phyloP scores from a whole-genome alignment of 2,329 filamentous ascomycete genomes.

The Neonectria coccinea region DNA sequence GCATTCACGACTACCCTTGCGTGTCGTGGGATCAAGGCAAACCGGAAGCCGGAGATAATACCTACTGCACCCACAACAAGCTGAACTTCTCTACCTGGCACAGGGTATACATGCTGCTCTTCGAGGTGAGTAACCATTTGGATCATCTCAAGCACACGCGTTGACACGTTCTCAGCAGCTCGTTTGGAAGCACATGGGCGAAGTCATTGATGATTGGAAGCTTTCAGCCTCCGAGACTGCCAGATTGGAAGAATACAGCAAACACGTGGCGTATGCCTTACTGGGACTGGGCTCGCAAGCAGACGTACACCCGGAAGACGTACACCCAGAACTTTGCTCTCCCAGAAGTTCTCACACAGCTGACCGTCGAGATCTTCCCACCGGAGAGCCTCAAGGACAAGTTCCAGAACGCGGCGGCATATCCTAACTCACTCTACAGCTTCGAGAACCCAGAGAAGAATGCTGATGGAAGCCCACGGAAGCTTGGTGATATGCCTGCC shows the following conservation, averaged over 20 bases:
- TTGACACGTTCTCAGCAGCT: slow-evolving; percentile 23
- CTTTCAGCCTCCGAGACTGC: background rate
- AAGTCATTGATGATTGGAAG: slow-evolving; percentile 16
- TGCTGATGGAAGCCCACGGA: slow-evolving; percentile 12
- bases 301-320: slow-evolving; percentile 15
- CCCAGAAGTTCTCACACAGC: slow-evolving; percentile 16
- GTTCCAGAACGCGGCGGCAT: background rate
- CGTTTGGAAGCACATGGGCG: slow-evolving; percentile 25
- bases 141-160: accelerated
- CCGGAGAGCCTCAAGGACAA: background rate
- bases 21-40: slow-evolving; percentile 20
- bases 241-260: slow-evolving; percentile 46
- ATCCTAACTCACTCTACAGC: slow-evolving; percentile 13
- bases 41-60: background rate
- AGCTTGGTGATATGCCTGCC: slow-evolving; percentile 28
- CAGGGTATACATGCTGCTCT: slow-evolving; percentile 27
- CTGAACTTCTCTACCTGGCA: slow-evolving; percentile 34
- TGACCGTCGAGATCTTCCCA: slow-evolving; percentile 15
- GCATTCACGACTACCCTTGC: slow-evolving; percentile 31
- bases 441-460: slow-evolving; percentile 29
- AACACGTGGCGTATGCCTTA: slow-evolving; percentile 49
- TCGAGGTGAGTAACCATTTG: slow-evolving; percentile 12
- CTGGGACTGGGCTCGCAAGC: slow-evolving; percentile 51
- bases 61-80: slow-evolving; percentile 30
- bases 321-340: slow-evolving; percentile 20